These are phyloP conservation scores for Pichia manshurica DNA, from an alignment of 805 yeast genomes.

Conservation along the genomic window DNA sequence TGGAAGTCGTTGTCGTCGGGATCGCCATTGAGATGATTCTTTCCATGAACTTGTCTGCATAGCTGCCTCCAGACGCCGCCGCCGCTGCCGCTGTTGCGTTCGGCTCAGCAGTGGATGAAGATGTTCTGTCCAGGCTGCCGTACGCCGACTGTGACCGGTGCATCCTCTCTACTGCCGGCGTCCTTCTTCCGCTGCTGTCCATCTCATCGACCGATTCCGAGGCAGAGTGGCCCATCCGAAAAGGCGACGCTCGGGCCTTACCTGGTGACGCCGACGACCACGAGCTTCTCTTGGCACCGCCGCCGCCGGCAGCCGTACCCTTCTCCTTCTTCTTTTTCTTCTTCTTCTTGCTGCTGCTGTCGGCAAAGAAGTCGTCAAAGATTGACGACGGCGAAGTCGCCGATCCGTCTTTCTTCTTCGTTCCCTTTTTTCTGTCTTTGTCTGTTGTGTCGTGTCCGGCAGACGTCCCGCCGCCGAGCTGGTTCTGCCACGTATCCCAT, in stretches of 20 bases:
- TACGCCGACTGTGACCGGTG: slow-evolving; percentile 1
- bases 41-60: slow-evolving; percentile 71
- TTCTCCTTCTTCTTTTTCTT: neutral
- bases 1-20: slow-evolving; percentile 52
- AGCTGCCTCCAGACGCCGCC: slow-evolving; percentile 5
- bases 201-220: neutral
- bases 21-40: slow-evolving; percentile 64
- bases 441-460: neutral
- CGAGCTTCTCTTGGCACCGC: neutral
- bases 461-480: neutral
- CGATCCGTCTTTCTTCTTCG: neutral
- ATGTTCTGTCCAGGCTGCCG: neutral
- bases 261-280: neutral
- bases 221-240: neutral
- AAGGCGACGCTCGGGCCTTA: neutral
- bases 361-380: slow-evolving; percentile 3
- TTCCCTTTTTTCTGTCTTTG: neutral
- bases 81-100: too few relatives aligned
- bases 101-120: too few relatives aligned
- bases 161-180: neutral
- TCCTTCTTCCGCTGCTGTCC: neutral
- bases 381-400: slow-evolving; percentile 1
- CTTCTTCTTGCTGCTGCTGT: neutral
- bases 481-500: slow-evolving; percentile 16
- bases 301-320: too few relatives aligned